Percentiles rank a stretch among this genome's conserved stretches.
Conservation (phyloP, 2,329 filamentous ascomycete species). For the Trichophyton simii region DNA sequence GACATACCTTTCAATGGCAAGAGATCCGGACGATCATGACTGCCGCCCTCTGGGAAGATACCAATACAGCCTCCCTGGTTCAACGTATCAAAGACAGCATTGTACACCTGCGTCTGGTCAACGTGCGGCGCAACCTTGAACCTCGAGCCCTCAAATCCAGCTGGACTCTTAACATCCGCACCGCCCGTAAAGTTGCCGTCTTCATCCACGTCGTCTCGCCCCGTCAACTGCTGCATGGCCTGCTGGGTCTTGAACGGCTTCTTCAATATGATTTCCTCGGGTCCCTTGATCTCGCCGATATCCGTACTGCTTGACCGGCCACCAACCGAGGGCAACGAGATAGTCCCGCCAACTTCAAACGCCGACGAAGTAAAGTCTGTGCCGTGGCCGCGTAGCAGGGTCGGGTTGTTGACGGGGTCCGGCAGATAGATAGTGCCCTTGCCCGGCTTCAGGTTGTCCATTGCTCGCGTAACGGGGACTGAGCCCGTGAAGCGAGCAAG, state of each 20-base stretch:
- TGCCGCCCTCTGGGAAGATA: slow-evolving; percentile 94
- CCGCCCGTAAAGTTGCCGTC: slow-evolving; percentile 49
- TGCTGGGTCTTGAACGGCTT: slow-evolving; percentile 70
- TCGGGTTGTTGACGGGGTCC: slow-evolving; percentile 73
- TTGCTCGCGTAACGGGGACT: slow-evolving; percentile 82
- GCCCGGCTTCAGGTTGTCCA: slow-evolving; percentile 74
- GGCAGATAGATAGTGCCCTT: slow-evolving; percentile 76
- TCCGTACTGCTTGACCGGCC: slow-evolving; percentile 70
- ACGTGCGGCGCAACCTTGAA: slow-evolving; percentile 88
- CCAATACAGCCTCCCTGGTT: slow-evolving; percentile 77
- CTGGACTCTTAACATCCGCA: slow-evolving; percentile 40
- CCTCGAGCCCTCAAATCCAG: slow-evolving; percentile 60
- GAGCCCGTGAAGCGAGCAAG: slow-evolving; percentile 73
- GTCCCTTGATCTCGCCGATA: slow-evolving; percentile 66
- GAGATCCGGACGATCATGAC: slow-evolving; percentile 84
- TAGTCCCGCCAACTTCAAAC: slow-evolving; percentile 64
- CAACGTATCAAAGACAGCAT: slow-evolving; percentile 78
- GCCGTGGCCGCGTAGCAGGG: slow-evolving; percentile 62
- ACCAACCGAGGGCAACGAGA: slow-evolving; percentile 77
- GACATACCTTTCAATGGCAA: slow-evolving; percentile 63
- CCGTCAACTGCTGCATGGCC: slow-evolving; percentile 68
- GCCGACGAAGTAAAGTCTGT: slow-evolving; percentile 66
- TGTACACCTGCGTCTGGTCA: slow-evolving; percentile 85
- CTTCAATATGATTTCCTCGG: slow-evolving; percentile 74
- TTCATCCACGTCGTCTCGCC: slow-evolving; percentile 57